These are phyloP conservation scores for Manihot esculenta DNA, from an alignment of 441 rosid genomes.

Conservation along the genomic window DNA sequence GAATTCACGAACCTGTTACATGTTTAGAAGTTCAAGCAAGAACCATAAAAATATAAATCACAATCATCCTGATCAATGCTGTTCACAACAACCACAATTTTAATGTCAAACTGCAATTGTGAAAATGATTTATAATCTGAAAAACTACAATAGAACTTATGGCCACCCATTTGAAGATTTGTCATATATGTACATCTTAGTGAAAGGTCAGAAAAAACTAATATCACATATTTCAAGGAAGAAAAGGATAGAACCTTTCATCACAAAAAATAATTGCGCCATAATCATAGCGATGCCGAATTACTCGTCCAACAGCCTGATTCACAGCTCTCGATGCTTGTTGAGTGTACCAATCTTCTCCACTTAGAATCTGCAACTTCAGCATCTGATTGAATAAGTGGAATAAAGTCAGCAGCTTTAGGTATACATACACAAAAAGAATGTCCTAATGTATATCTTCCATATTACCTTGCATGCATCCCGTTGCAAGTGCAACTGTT, in stretches of 20 bases:
- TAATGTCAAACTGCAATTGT: background rate
- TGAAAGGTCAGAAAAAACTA: constrained; percentile 11
- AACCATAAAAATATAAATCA: constrained; percentile 11
- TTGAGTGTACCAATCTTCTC: constrained; percentile 90
- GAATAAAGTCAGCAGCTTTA: constrained; percentile 8
- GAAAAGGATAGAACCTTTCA: constrained; percentile 60
- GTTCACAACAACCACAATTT: background rate
- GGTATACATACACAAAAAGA: constrained; percentile 8
- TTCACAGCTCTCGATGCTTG: constrained; percentile 98
- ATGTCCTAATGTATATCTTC: constrained; percentile 24
- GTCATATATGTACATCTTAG: background rate
- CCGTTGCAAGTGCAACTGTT: constrained; percentile 36
- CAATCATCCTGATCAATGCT: constrained; percentile 4
- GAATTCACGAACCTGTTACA: constrained; percentile 70
- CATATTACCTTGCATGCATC: constrained; percentile 55
- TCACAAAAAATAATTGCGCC: constrained; percentile 95
- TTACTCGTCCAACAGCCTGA: constrained; percentile 98
- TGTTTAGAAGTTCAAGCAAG: constrained; percentile 27
- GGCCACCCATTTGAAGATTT: constrained; percentile 4
- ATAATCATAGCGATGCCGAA: constrained; percentile 94
- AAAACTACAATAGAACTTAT: background rate
- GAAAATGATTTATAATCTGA: background rate
- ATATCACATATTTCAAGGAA: background rate
- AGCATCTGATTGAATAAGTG: constrained; percentile 29
- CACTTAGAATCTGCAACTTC: constrained; percentile 54